Conservation (phyloP, 306 rosid genomes). For the Elaeagnus macrophylla region DNA sequence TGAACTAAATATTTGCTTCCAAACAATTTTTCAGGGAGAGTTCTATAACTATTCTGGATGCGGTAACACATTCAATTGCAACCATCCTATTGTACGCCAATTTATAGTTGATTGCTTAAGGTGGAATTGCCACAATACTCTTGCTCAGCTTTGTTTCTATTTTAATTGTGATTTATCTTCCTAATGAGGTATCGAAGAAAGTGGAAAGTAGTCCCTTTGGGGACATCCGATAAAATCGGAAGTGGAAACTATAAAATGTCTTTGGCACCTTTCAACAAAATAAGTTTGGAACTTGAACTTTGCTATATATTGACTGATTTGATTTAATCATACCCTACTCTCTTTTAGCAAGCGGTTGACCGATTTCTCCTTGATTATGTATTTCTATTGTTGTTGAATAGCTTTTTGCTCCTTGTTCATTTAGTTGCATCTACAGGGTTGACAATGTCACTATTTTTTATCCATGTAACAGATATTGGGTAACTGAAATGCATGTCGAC, state of each 20-base stretch:
- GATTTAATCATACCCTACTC: no score
- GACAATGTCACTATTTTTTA: slow-evolving; percentile 20
- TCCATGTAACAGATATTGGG: slow-evolving; percentile 75
- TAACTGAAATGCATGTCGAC: slow-evolving; percentile 89
- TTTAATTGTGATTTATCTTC: neutral
- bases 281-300: no score
- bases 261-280: no score
- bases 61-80: slow-evolving; percentile 94
- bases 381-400: neutral
- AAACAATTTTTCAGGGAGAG: slow-evolving; percentile 56
- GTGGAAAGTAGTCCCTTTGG: no score
- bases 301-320: no score
- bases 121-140: slow-evolving; percentile 24
- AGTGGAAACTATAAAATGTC: no score
- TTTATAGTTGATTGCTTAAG: slow-evolving; percentile 87
- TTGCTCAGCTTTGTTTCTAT: neutral
- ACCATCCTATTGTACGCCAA: slow-evolving; percentile 84
- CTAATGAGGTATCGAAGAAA: no score
- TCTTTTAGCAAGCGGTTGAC: no score
- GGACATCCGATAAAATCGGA: no score
- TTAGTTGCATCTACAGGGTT: slow-evolving; percentile 16
- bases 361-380: no score
- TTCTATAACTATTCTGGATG: slow-evolving; percentile 98
- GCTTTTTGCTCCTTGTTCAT: slow-evolving; percentile 6
- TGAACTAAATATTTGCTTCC: slow-evolving; percentile 4